A percentile compares a stretch with the other conserved stretches of the same genome.
Evolutionary conservation across 2,329 filamentous ascomycete genomes (phyloP).

Genomic region (Aspergillus neoniger): DNA sequence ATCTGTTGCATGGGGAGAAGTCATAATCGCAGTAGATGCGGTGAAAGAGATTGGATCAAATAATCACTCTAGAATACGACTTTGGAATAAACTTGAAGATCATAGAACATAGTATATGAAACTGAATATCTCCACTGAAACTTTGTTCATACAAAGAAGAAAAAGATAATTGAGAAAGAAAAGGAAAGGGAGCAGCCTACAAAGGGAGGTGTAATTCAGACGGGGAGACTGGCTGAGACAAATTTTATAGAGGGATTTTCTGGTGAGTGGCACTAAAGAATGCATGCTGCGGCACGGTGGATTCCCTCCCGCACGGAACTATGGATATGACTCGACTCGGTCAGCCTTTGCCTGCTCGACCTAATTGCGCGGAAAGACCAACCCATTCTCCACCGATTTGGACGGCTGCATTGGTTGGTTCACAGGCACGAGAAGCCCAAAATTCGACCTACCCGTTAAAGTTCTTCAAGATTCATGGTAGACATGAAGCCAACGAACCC

Average conservation of each 20-base stretch:
- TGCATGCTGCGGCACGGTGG: not conserved
- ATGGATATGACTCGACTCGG: conserved; percentile 1
- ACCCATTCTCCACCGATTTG: not conserved
- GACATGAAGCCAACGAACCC: not conserved
- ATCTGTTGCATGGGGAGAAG: not conserved
- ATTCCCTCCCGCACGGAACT: not conserved
- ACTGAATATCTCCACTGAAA: no score
- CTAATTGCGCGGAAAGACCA: not conserved
- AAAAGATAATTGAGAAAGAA: not conserved
- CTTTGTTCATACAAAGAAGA: not conserved
- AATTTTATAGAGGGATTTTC: conserved; percentile 5
- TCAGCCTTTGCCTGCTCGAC: not conserved
- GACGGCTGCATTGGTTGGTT: conserved; percentile 1
- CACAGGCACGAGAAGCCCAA: not conserved
- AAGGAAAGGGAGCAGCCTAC: not conserved
- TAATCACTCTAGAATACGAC: not conserved
- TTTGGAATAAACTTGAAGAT: not conserved
- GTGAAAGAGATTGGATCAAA: not conserved
- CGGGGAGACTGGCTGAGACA: not conserved
- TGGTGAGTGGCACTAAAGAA: not conserved
- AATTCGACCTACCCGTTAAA: not conserved
- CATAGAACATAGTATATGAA: not conserved
- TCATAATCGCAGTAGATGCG: not conserved
- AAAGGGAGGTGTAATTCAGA: not conserved
- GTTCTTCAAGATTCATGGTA: not conserved